Evolutionary conservation across 441 rosid species (phyloP), one percentile per base, ranked within the genome.

Genomic region (Syzygium malaccense): DNA sequence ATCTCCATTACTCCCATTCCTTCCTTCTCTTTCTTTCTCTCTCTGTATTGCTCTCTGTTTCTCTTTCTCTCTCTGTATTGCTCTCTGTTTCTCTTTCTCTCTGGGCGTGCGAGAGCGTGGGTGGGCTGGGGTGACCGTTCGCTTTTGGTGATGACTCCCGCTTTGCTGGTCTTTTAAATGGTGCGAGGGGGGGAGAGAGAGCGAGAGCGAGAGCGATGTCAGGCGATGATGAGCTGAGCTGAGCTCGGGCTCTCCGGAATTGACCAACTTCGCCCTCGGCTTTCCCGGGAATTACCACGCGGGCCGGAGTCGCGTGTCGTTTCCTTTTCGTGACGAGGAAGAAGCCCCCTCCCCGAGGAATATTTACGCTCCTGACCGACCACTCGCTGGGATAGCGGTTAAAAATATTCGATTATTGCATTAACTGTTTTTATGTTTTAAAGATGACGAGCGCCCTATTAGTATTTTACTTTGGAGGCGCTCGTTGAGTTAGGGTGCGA

Each of bases 101-200:
- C 55, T 62, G 41, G 41, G 41, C 56, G 84, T n/a, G 71, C 13
- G 85, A 87, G 89, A 88, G 90, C 90, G 90, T 23, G 80, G 80
- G 10, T 25, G n/a, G 62, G 62, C 0, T 41, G 45, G 83, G 41
- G 83, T 75, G 83, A 75, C 83, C 83, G 83, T 75, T 75, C 83
- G 91, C 92, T 92, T 92, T 64, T 90, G 83, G 55, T 89, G 84
- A 89, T 91, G 89, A 80, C 95, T 94, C 96, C 96, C 97, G 97
- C 97, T 94, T 93, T 94, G 90, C 93, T 88, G 94, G 93, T 88
- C 91, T 87, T 95, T 95, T 89, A 91, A 94, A 90, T 91, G 90
- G 30, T 41, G 83, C 9, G 83, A 6, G 14, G 85, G 48, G 7
- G 48, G 7, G 48, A 7, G 45, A 41, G 45, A 7, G 9, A 7